phyloP scores from a whole-genome alignment of 768 basidiomycete species.

The Kwoniella sp. region DNA sequence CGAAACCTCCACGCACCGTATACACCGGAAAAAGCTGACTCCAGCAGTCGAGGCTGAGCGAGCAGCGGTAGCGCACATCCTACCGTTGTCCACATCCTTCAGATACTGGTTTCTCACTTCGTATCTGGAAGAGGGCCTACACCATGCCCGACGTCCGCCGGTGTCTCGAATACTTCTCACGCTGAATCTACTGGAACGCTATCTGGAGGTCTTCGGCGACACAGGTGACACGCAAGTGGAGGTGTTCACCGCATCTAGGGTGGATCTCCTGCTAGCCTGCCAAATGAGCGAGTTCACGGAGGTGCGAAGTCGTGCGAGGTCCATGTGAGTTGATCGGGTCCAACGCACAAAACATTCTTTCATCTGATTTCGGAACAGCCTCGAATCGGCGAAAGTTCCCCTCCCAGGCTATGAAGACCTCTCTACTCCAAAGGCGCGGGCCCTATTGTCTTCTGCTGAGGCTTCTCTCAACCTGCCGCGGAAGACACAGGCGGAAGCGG shows the following conservation, averaged over 20 bases:
- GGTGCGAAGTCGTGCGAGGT: slow-evolving; percentile 31
- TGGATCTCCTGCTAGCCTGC: slow-evolving; percentile 39
- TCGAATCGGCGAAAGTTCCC: slow-evolving; percentile 28
- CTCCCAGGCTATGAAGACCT: slow-evolving; percentile 35
- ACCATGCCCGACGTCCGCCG: slow-evolving; percentile 20
- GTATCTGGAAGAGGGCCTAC: slow-evolving; percentile 26
- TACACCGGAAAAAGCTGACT: slow-evolving; percentile 1
- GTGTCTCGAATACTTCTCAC: slow-evolving; percentile 25
- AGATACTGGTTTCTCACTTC: slow-evolving; percentile 25
- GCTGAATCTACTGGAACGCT: slow-evolving; percentile 19
- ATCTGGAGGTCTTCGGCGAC: slow-evolving; percentile 23
- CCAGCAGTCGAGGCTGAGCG: background rate
- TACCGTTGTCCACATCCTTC: slow-evolving; percentile 3
- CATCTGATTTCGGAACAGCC: slow-evolving; percentile 12
- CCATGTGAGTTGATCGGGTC: slow-evolving; percentile 32
- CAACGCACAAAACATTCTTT: background rate
- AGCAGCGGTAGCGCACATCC: background rate
- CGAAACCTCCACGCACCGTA: slow-evolving; percentile 1
- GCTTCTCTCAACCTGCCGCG: slow-evolving; percentile 36
- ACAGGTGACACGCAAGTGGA: background rate
- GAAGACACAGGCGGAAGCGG: slow-evolving; percentile 48
- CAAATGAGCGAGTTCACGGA: slow-evolving; percentile 46
- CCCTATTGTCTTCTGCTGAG: slow-evolving; percentile 28
- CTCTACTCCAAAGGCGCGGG: slow-evolving; percentile 7
- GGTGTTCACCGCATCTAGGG: slow-evolving; percentile 31